Evolutionary conservation across 148 eudicot genomes (phyloP).

Genomic region (Tetragonia tetragonoides): DNA sequence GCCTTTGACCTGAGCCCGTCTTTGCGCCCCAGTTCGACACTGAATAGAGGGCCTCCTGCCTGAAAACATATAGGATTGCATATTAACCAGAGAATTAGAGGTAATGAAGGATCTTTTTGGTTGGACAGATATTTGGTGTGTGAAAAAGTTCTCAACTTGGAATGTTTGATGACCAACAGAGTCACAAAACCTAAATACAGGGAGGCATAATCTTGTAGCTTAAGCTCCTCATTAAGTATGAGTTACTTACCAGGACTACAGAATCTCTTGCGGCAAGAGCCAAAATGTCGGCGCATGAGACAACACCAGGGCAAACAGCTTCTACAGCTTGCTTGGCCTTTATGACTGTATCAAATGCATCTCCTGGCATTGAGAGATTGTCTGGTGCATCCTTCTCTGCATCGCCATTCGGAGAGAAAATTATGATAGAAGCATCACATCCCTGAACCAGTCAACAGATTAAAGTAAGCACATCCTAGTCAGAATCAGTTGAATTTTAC

Average conservation of each 20-base stretch:
- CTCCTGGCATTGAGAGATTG: constrained; percentile 67
- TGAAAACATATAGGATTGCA: constrained; percentile 16
- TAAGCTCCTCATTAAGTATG: background rate
- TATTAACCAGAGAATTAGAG: background rate
- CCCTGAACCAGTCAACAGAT: constrained; percentile 42
- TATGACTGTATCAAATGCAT: constrained; percentile 73
- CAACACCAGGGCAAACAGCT: constrained; percentile 65
- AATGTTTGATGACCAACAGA: background rate
- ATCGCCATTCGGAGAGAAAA: constrained; percentile 53
- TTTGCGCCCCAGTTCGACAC: constrained; percentile 55
- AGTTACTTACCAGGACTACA: constrained; percentile 49
- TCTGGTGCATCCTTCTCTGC: constrained; percentile 72
- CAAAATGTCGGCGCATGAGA: constrained; percentile 83
- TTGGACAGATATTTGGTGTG: background rate
- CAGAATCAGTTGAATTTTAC: too few species aligned
- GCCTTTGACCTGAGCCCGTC: constrained; percentile 56
- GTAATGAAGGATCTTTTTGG: background rate
- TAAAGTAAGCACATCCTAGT: background rate
- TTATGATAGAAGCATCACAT: constrained; percentile 76
- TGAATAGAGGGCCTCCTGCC: constrained; percentile 58
- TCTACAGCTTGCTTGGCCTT: constrained; percentile 80
- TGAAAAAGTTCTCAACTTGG: too few species aligned
- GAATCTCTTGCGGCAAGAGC: constrained; percentile 74
- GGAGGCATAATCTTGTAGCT: background rate
- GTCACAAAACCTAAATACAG: background rate